These are phyloP conservation scores for Vigna angularis DNA, from an alignment of 306 rosid species.

Conservation along the genomic window DNA sequence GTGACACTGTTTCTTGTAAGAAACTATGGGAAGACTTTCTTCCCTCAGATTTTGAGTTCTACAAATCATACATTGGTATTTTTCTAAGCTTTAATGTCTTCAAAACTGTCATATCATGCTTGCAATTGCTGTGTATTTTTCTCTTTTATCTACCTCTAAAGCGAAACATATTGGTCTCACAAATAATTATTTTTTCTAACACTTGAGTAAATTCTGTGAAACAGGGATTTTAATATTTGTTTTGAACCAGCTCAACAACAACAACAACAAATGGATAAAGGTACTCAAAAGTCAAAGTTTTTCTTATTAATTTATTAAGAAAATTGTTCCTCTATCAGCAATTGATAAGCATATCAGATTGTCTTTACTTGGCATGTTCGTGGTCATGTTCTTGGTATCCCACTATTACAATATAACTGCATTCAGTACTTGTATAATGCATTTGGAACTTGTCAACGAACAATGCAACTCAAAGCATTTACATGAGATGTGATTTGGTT, in stretches of 20 bases:
- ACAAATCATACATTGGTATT: too few species aligned
- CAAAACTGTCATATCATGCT: too few species aligned
- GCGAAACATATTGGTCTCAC: too few species aligned
- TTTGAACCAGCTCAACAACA: constrained; percentile 27
- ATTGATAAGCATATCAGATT: background rate
- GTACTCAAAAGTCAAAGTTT: constrained; percentile 42
- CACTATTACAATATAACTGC: background rate
- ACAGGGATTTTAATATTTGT: constrained; percentile 44
- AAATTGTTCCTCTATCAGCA: background rate
- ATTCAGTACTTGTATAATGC: background rate
- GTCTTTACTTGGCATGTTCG: constrained; percentile 33
- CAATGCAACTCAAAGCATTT: background rate
- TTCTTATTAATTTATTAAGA: background rate
- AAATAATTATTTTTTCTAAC: too few species aligned
- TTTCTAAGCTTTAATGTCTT: too few species aligned
- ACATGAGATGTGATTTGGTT: constrained; percentile 41
- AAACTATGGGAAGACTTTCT: too few species aligned
- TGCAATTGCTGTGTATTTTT: too few species aligned
- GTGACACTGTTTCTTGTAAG: too few species aligned
- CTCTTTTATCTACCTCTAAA: too few species aligned
- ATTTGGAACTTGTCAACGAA: too few species aligned
- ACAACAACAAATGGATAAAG: constrained; percentile 57
- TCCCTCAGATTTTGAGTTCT: too few species aligned
- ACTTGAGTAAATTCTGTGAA: background rate
- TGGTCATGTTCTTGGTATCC: background rate